A percentile compares a stretch with the other conserved stretches of the same genome.
Evolutionary conservation across 1,139 yeast species (phyloP).

Genomic region (Petasospora rhodanensis): DNA sequence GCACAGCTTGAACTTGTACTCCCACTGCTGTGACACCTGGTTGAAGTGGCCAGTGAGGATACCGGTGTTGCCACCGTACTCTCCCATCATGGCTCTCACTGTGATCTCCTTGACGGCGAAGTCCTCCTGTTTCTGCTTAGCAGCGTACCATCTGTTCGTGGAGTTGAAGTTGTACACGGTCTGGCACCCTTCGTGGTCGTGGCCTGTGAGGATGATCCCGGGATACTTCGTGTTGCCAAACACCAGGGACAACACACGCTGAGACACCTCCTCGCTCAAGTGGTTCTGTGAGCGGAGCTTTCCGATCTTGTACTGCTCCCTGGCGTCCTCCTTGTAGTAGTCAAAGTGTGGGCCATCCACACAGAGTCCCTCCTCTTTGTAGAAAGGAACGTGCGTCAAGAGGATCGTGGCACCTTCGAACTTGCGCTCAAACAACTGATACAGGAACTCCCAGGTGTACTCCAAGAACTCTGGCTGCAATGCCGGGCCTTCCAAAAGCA

Average conservation of each 20-base stretch:
- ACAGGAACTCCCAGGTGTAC: slow-evolving; percentile 69
- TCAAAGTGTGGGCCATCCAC: slow-evolving; percentile 75
- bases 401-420: slow-evolving; percentile 79
- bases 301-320: slow-evolving; percentile 66
- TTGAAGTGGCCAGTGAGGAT: slow-evolving; percentile 67
- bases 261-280: slow-evolving; percentile 60
- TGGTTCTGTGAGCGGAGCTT: slow-evolving; percentile 85
- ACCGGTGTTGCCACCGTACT: slow-evolving; percentile 86
- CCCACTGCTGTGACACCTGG: slow-evolving; percentile 42
- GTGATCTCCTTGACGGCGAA: slow-evolving; percentile 64
- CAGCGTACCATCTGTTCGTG: slow-evolving; percentile 59
- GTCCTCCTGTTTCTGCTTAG: slow-evolving; percentile 32
- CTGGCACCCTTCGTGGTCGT: slow-evolving; percentile 94
- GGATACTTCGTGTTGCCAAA: slow-evolving; percentile 66
- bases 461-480: slow-evolving; percentile 64
- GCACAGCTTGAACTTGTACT: slow-evolving; percentile 68
- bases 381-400: slow-evolving; percentile 86
- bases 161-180: slow-evolving; percentile 49
- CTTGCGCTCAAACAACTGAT: slow-evolving; percentile 45
- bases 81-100: slow-evolving; percentile 95
- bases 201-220: slow-evolving; percentile 88
- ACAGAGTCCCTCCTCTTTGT: slow-evolving; percentile 76
- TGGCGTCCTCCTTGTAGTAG: slow-evolving; percentile 50
- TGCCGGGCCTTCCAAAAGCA: slow-evolving; percentile 89
- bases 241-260: slow-evolving; percentile 59